phyloP scores from a whole-genome alignment of 2,329 filamentous ascomycete genomes.

The Stachybotrys echinatus region DNA sequence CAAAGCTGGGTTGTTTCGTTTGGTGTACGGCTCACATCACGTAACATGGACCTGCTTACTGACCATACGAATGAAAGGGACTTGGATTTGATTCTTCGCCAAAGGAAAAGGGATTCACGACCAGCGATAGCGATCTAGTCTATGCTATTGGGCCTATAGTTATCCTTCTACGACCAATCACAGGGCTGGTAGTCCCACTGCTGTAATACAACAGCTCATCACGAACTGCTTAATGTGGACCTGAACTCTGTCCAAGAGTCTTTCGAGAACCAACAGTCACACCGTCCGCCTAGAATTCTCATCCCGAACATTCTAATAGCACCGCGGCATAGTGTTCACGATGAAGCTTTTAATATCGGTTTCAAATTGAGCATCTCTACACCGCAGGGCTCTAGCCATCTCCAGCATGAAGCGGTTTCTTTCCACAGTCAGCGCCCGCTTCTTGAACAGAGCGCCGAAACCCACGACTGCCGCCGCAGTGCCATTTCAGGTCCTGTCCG shows the following conservation, averaged over 20 bases:
- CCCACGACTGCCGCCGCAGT: background rate
- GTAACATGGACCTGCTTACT: too few relatives aligned
- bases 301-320: background rate
- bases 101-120: too few relatives aligned
- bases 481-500: constrained; percentile 34
- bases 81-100: too few relatives aligned
- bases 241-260: background rate
- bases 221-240: too few relatives aligned
- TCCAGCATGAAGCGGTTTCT: background rate
- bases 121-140: too few relatives aligned
- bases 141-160: too few relatives aligned
- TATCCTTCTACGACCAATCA: too few relatives aligned
- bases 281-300: background rate
- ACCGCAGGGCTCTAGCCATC: background rate
- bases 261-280: background rate
- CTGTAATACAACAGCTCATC: too few relatives aligned
- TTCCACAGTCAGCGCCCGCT: background rate
- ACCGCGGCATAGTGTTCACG: background rate
- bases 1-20: too few relatives aligned
- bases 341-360: background rate
- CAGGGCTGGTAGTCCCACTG: too few relatives aligned
- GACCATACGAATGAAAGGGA: too few relatives aligned
- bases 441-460: background rate
- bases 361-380: background rate
- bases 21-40: too few relatives aligned